These are phyloP conservation scores for Erysiphe pulchra DNA, from an alignment of 2,329 filamentous ascomycete genomes.

Conservation along the genomic window DNA sequence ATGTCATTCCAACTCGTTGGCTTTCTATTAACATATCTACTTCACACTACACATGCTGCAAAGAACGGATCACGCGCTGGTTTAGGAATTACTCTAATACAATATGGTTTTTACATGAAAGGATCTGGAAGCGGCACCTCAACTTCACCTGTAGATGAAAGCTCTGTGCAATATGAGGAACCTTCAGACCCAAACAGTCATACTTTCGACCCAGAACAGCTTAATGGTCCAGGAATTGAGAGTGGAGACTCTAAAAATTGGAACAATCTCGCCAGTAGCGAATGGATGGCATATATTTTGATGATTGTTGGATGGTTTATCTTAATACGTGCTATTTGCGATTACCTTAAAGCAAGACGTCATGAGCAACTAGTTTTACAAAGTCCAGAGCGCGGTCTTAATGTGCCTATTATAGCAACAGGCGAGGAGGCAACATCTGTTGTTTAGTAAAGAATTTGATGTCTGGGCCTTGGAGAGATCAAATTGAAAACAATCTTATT, in stretches of 20 bases:
- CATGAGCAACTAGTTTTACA: conserved; percentile 87
- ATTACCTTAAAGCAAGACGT: conserved; percentile 65
- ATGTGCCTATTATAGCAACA: conserved; percentile 63
- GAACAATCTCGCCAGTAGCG: conserved; percentile 40
- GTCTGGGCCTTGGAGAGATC: background rate
- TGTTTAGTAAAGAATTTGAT: conserved; percentile 23
- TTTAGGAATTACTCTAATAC: conserved; percentile 80
- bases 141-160: conserved; percentile 14
- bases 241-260: conserved; percentile 19
- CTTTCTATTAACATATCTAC: conserved; percentile 89
- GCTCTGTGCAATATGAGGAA: conserved; percentile 32
- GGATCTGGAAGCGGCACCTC: conserved; percentile 21
- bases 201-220: conserved; percentile 53
- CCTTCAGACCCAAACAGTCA: conserved; percentile 78
- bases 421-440: conserved; percentile 58
- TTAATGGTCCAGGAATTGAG: conserved; percentile 19
- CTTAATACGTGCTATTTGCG: conserved; percentile 73
- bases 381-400: conserved; percentile 70
- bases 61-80: conserved; percentile 93
- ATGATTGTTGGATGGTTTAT: conserved; percentile 99
- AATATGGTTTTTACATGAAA: conserved; percentile 94
- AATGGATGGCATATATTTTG: conserved; percentile 75
- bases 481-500: background rate
- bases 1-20: conserved; percentile 94
- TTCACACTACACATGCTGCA: conserved; percentile 92